Conservation (phyloP, 768 basidiomycete species). For the Guyanaporus albipodus region DNA sequence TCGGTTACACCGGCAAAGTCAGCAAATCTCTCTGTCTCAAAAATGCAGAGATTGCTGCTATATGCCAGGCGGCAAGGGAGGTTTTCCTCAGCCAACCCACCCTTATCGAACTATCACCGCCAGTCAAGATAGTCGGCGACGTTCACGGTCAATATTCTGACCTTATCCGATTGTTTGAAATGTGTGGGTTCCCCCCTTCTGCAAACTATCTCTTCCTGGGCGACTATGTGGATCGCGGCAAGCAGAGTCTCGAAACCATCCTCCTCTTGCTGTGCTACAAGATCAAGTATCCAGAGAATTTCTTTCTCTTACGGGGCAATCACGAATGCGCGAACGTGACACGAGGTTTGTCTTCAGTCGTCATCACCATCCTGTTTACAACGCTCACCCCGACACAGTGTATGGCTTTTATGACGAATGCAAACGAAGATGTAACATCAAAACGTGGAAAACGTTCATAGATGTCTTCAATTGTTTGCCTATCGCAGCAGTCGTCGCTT, state of each 20-base stretch:
- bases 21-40: slow-evolving; percentile 94
- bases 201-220: slow-evolving; percentile 99
- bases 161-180: slow-evolving; percentile 96
- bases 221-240: slow-evolving; percentile 98
- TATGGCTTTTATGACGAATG: slow-evolving; percentile 99
- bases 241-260: slow-evolving; percentile 98
- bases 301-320: slow-evolving; percentile 95
- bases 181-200: slow-evolving; percentile 98
- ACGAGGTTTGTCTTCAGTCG: slow-evolving; percentile 59
- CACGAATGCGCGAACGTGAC: slow-evolving; percentile 99
- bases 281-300: slow-evolving; percentile 99
- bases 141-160: slow-evolving; percentile 99
- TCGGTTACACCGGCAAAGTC: slow-evolving; percentile 97
- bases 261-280: slow-evolving; percentile 97
- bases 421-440: slow-evolving; percentile 98
- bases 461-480: slow-evolving; percentile 99
- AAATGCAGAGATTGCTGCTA: slow-evolving; percentile 90
- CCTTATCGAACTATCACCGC: slow-evolving; percentile 93
- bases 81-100: slow-evolving; percentile 96
- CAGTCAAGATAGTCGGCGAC: slow-evolving; percentile 99
- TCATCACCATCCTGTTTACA: slow-evolving; percentile 13
- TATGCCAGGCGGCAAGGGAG: slow-evolving; percentile 94
- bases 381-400: slow-evolving; percentile 46
- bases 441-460: slow-evolving; percentile 99
- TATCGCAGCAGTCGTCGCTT: slow-evolving; percentile 96